Percentiles rank a stretch among this genome's conserved stretches.
These are phyloP conservation scores for Arthrinium puccinioides DNA, from an alignment of 2,329 filamentous ascomycete species.

Conservation along the genomic window DNA sequence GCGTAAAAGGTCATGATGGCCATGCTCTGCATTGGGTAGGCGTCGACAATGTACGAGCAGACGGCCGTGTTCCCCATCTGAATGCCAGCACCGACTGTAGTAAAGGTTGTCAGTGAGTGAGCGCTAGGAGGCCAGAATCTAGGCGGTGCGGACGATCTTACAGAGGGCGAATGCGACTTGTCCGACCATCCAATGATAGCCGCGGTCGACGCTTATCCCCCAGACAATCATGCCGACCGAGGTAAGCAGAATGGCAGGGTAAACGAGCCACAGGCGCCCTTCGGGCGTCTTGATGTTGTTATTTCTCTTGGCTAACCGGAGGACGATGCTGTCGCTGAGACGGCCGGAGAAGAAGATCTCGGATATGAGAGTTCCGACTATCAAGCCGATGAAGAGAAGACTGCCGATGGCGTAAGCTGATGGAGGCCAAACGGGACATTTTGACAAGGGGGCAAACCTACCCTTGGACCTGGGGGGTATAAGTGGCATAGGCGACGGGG, in stretches of 20 bases:
- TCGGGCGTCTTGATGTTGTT: constrained; percentile 37
- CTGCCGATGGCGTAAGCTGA: constrained; percentile 9
- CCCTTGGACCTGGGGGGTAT: constrained; percentile 41
- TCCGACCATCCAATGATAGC: constrained; percentile 49
- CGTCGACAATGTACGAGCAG: constrained; percentile 46
- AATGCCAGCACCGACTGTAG: constrained; percentile 42
- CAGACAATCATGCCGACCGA: constrained; percentile 44
- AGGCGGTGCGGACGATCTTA: constrained; percentile 22
- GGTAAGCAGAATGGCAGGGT: constrained; percentile 41
- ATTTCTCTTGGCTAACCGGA: constrained; percentile 34
- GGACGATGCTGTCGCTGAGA: constrained; percentile 45
- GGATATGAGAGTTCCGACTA: constrained; percentile 43
- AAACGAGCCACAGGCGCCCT: constrained; percentile 49
- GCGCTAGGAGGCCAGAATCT: too few relatives aligned
- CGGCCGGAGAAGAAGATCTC: constrained; percentile 44
- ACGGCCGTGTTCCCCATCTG: constrained; percentile 49
- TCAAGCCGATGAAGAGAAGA: constrained; percentile 44
- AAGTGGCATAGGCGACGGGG: constrained; percentile 42
- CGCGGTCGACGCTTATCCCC: constrained; percentile 45
- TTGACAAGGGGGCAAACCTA: constrained; percentile 5
- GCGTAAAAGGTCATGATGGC: constrained; percentile 47
- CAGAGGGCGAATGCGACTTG: constrained; percentile 48
- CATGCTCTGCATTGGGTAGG: constrained; percentile 47
- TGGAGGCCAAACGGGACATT: not conserved
- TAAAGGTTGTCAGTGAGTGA: not conserved